phyloP scores from a whole-genome alignment of 140 eudicot species.

The Senecio squalidus region DNA sequence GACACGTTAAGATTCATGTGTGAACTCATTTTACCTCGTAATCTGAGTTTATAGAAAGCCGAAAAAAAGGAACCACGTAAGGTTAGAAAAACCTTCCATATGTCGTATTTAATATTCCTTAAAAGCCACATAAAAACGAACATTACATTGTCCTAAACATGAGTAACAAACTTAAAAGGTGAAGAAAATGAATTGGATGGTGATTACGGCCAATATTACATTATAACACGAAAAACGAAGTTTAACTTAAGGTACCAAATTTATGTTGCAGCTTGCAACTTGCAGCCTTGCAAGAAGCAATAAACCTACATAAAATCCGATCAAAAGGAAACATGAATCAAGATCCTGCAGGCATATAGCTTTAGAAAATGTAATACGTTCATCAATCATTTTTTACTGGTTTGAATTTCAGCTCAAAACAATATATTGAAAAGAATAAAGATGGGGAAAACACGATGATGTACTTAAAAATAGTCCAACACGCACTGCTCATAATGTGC shows the following conservation, averaged over 20 bases:
- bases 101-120: too few species aligned
- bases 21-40: too few species aligned
- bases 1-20: too few species aligned
- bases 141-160: too few species aligned
- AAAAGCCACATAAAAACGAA: too few species aligned
- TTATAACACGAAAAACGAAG: background rate
- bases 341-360: background rate
- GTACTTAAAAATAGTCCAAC: background rate
- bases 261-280: background rate
- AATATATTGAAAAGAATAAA: background rate
- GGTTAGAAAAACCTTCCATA: too few species aligned
- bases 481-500: background rate
- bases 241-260: background rate
- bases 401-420: too few species aligned
- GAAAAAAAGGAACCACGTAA: too few species aligned
- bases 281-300: too few species aligned
- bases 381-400: background rate
- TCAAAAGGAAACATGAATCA: background rate
- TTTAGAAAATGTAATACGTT: background rate
- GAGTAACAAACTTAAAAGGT: background rate
- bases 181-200: too few species aligned
- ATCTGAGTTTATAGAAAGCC: too few species aligned
- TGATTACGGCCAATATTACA: background rate
- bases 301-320: background rate
- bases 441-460: background rate